These are phyloP conservation scores for Syzygium grande DNA, from an alignment of 345 rosid species.

Conservation along the genomic window DNA sequence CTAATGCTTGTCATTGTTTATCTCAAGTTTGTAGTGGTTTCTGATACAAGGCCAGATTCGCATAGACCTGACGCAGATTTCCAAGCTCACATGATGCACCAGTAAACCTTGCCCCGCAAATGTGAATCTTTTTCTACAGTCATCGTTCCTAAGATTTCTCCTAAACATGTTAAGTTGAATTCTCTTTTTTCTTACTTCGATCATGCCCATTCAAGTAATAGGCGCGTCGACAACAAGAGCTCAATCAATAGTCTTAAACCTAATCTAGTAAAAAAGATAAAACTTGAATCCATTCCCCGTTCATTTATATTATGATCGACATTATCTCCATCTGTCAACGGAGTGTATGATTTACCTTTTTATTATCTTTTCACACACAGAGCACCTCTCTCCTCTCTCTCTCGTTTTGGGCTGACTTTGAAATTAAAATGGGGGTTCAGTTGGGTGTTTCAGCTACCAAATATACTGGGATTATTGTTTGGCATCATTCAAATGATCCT, in stretches of 20 bases:
- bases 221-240: background rate
- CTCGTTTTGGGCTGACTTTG: background rate
- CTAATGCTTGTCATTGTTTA: background rate
- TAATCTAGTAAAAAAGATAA: background rate
- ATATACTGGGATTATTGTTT: constrained; percentile 31
- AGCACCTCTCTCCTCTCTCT: background rate
- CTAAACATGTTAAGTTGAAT: background rate
- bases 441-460: constrained; percentile 29
- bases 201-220: no score
- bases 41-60: fast-evolving
- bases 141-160: background rate
- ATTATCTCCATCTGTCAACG: no score
- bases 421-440: background rate
- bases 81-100: background rate
- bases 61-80: background rate
- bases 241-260: background rate
- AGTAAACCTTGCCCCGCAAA: fast-evolving
- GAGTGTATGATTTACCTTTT: background rate
- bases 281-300: background rate
- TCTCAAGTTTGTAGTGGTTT: background rate
- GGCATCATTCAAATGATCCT: constrained; percentile 41
- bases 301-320: no score
- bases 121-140: fast-evolving
- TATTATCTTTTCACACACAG: no score
- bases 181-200: background rate